Base-by-base conservation (phyloP, 2,329 filamentous ascomycete species). In the Berkeleyomyces rouxiae region DNA sequence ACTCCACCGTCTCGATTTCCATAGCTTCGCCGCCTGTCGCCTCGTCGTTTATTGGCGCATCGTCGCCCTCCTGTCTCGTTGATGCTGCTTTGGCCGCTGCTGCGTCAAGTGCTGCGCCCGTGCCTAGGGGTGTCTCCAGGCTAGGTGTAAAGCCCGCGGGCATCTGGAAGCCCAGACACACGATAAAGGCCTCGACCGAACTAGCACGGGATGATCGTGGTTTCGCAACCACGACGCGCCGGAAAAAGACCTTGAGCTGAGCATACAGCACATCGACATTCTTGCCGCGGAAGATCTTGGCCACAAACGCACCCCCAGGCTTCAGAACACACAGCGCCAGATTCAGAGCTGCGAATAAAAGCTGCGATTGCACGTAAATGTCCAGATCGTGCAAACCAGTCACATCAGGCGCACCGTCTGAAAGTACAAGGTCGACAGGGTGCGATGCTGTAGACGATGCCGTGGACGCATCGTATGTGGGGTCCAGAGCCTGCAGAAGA, bases 221-320 rank as follows among this genome's bases (percentile, higher is more conserved):
- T 76, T 99, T 99, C 10, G 93, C 91, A 13, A 97, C 90, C 31
- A 89, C 82, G 49, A 99, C 93, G 61, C 82, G 78, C 67, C 87
- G 71, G 68, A 99, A 99, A 62, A 97, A 90, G 23, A 92, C 83
- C 72, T 91, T 93, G 61, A 99, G 81, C 72, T 99, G 93, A 1
- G 90, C 90, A 70, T 93, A 97, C 7, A 99, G 82, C 33, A 97
- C 78, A 70, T 97, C 93, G n/a, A 97, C 91, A 69, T 97, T 93
- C 68, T 90, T 86, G 13, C 89, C 91, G 13, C 93, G 79, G 76
- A 99, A 99, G 65, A 99, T 96, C 77, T 99, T 99, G 65, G 93
- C 93, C 6, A 99, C 92, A 69, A 99, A 99, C 70, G 90, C 95
- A 66, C 93, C 93, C 51, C 93, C 93, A 0, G 91, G 91, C 65